Percentiles rank a stretch among this genome's conserved stretches.
These are phyloP conservation scores for Fusarium praegraminearum DNA, from an alignment of 2,329 filamentous ascomycete genomes.

Conservation along the genomic window DNA sequence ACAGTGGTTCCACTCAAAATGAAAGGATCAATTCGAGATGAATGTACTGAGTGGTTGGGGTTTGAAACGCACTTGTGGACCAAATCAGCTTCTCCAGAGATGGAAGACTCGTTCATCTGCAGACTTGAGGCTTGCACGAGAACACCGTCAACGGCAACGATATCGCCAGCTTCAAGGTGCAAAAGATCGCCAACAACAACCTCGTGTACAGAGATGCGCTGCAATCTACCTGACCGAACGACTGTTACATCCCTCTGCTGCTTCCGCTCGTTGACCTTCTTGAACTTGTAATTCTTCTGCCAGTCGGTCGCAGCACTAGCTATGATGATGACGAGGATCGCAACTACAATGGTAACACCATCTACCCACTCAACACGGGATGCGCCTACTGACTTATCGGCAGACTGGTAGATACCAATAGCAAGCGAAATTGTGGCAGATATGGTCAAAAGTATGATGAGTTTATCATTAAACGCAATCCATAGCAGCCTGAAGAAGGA, in stretches of 20 bases:
- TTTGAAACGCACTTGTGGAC: constrained; percentile 72
- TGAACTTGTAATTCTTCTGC: constrained; percentile 85
- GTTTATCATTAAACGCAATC: constrained; percentile 87
- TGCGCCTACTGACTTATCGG: constrained; percentile 61
- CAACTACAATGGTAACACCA: constrained; percentile 81
- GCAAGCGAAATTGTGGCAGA: constrained; percentile 80
- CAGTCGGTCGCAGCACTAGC: constrained; percentile 85
- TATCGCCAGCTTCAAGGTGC: constrained; percentile 78
- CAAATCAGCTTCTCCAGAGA: constrained; percentile 80
- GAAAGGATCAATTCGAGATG: constrained; percentile 74
- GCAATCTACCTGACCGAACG: constrained; percentile 77
- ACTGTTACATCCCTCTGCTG: constrained; percentile 80
- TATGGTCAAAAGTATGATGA: constrained; percentile 77
- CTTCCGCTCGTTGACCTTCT: constrained; percentile 84
- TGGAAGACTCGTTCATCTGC: constrained; percentile 79
- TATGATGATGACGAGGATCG: constrained; percentile 79
- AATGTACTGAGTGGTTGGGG: constrained; percentile 67
- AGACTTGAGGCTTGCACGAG: constrained; percentile 67
- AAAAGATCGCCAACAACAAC: constrained; percentile 80
- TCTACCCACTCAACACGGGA: constrained; percentile 83
- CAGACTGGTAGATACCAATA: constrained; percentile 79
- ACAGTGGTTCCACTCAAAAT: constrained; percentile 85
- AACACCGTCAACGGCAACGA: constrained; percentile 77
- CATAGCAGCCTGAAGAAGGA: constrained; percentile 75
- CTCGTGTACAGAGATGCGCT: constrained; percentile 77